A percentile compares a stretch with the other conserved stretches of the same genome.
These are phyloP conservation scores for Aspergillus carbonarius DNA, from an alignment of 2,329 filamentous ascomycete species.

Conservation along the genomic window DNA sequence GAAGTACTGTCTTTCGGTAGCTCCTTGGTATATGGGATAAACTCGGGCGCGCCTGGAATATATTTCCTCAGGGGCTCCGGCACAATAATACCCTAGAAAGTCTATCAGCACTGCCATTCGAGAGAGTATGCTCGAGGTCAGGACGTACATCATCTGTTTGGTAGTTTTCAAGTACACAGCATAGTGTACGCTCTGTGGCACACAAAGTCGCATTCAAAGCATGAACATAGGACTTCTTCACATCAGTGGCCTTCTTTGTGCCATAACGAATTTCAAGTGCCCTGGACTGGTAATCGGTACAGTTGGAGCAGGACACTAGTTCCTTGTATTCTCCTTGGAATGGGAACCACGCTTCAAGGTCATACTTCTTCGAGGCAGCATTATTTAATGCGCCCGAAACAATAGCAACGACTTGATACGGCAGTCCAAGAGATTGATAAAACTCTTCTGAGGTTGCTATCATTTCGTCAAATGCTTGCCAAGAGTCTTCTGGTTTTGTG, in stretches of 20 bases:
- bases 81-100: slow-evolving; percentile 66
- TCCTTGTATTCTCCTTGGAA: slow-evolving; percentile 98
- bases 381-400: slow-evolving; percentile 96
- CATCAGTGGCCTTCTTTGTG: slow-evolving; percentile 78
- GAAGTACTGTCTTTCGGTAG: slow-evolving; percentile 72
- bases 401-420: slow-evolving; percentile 89
- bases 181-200: slow-evolving; percentile 87
- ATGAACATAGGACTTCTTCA: slow-evolving; percentile 91
- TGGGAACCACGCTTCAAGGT: slow-evolving; percentile 94
- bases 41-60: slow-evolving; percentile 83
- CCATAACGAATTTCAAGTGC: slow-evolving; percentile 92
- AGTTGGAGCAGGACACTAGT: slow-evolving; percentile 95
- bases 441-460: slow-evolving; percentile 89
- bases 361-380: slow-evolving; percentile 85
- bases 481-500: slow-evolving; percentile 84
- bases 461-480: slow-evolving; percentile 93
- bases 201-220: slow-evolving; percentile 86
- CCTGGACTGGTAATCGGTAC: slow-evolving; percentile 94
- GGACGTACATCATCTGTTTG: slow-evolving; percentile 75
- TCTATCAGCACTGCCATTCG: slow-evolving; percentile 19
- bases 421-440: slow-evolving; percentile 83
- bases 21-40: slow-evolving; percentile 85
- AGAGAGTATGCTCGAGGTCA: not conserved
- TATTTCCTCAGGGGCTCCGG: slow-evolving; percentile 85
- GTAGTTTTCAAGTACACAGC: slow-evolving; percentile 95